Evolutionary conservation across 1,139 yeast species (phyloP).

Genomic region (Debaryomycetaceae sp.): DNA sequence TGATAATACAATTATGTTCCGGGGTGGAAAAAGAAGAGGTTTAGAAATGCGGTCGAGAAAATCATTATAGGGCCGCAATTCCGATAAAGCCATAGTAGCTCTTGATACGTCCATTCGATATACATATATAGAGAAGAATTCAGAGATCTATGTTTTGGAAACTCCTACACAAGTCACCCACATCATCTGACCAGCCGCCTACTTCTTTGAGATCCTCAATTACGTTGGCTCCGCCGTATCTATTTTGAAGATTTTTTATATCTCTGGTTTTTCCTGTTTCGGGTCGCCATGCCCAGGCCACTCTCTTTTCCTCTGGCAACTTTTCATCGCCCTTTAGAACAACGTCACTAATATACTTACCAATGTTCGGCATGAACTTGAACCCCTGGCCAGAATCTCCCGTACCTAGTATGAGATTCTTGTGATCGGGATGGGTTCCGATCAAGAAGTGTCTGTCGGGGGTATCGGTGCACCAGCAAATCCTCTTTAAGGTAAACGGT

Average conservation of each 20-base stretch:
- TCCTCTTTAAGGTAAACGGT: slow-evolving; percentile 14
- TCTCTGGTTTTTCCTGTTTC: slow-evolving; percentile 13
- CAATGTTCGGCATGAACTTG: slow-evolving; percentile 42
- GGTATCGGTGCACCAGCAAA: slow-evolving; percentile 27
- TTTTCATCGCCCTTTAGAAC: slow-evolving; percentile 14
- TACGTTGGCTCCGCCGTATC: slow-evolving; percentile 22
- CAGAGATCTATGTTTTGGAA: no score
- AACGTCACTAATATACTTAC: slow-evolving; percentile 25
- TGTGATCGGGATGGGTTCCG: slow-evolving; percentile 16
- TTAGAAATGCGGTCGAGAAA: no score
- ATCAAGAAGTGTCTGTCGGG: slow-evolving; percentile 21
- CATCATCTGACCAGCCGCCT: slow-evolving; percentile 15
- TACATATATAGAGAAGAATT: no score
- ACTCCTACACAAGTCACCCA: not conserved
- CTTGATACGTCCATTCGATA: no score
- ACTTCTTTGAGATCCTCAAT: slow-evolving; percentile 21
- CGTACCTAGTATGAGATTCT: slow-evolving; percentile 17
- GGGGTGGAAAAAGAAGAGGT: no score
- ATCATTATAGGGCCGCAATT: no score
- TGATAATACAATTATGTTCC: no score
- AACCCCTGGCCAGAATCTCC: slow-evolving; percentile 44
- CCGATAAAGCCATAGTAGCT: no score
- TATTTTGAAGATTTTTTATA: slow-evolving; percentile 14
- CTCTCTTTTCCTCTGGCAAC: slow-evolving; percentile 10
- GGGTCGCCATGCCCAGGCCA: slow-evolving; percentile 24